Evolutionary conservation across 192 early-diverging fungal species (phyloP), one percentile per base, ranked within the genome.

Genomic region (Phycomyces blakesleeanus): DNA sequence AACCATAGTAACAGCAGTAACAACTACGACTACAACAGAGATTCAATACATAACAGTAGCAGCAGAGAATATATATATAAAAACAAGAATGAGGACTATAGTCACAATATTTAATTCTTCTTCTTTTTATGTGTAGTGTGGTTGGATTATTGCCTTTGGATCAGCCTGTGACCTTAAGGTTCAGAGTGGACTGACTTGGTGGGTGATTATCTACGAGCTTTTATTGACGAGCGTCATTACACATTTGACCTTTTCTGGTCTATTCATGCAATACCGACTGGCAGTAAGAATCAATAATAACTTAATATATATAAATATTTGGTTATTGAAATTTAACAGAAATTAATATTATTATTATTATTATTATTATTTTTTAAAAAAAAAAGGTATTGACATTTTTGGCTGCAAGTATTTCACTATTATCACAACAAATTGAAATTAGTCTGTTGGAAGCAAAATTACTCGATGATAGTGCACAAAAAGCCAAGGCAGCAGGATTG

Each of bases 151-250:
- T 51, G 44, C 67, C 0, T 69, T 74, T 50, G 63, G 58, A 34
- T 62, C 51, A 37, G 52, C 53, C 24, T 74, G 73, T 47, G 56
- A 54, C n/a, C 16, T 72, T 4, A 52, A 41, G 9, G 54, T 60
- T 20, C n/a, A 62, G n/a, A 56, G 49, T 25, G 49, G 52, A 34
- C 29, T 34, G 15, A 42, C 57, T 41, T 74, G 73, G 73, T 74
- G 73, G 73, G 42, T 74, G 26, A 50, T 69, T 5, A 57, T 74
- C 10, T 74, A 51, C 39, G 67, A 74, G 51, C 29, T 74, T 16
- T n/a, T 69, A 24, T 47, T 74, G 18, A 69, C 29, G n/a, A 20
- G 56, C 18, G 54, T 39, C 25, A 53, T 69, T 40, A 22, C 56
- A 11, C 27, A 42, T 51, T 20, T 64, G 11, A 51, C 61, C 53